Evolutionary conservation across 2,329 filamentous ascomycete genomes (phyloP).

Genomic region (Fusarium sacchari): DNA sequence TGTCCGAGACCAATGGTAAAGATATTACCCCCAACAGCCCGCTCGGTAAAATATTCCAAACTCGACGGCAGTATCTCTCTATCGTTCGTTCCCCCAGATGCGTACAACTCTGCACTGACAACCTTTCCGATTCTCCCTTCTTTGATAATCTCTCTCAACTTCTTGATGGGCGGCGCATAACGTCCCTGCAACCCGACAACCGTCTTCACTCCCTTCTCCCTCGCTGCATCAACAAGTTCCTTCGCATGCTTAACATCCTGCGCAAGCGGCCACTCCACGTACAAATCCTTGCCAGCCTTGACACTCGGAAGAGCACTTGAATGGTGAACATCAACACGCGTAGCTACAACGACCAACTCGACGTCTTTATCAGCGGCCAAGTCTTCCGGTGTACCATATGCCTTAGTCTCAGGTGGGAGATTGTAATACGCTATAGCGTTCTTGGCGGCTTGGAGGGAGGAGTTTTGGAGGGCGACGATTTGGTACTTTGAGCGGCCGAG

Average conservation of each 20-base stretch:
- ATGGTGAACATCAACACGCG: slow-evolving; percentile 64
- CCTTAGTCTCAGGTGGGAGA: slow-evolving; percentile 53
- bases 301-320: slow-evolving; percentile 57
- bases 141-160: slow-evolving; percentile 56
- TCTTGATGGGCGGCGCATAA: slow-evolving; percentile 55
- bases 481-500: slow-evolving; percentile 55
- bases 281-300: slow-evolving; percentile 62
- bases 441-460: slow-evolving; percentile 55
- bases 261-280: slow-evolving; percentile 68
- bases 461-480: slow-evolving; percentile 65
- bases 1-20: slow-evolving; percentile 57
- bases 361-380: slow-evolving; percentile 61
- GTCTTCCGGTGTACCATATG: slow-evolving; percentile 61
- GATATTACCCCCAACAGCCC: slow-evolving; percentile 57
- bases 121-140: slow-evolving; percentile 61
- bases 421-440: slow-evolving; percentile 56
- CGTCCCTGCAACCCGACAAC: slow-evolving; percentile 64
- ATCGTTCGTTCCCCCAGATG: slow-evolving; percentile 49
- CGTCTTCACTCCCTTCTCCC: slow-evolving; percentile 48
- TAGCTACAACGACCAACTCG: slow-evolving; percentile 65
- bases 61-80: slow-evolving; percentile 47
- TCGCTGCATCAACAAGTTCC: slow-evolving; percentile 53
- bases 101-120: slow-evolving; percentile 59
- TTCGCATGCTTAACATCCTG: slow-evolving; percentile 53
- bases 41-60: slow-evolving; percentile 60